Base-by-base conservation (phyloP, 345 rosid genomes). In the Rubroshorea leprosula region DNA sequence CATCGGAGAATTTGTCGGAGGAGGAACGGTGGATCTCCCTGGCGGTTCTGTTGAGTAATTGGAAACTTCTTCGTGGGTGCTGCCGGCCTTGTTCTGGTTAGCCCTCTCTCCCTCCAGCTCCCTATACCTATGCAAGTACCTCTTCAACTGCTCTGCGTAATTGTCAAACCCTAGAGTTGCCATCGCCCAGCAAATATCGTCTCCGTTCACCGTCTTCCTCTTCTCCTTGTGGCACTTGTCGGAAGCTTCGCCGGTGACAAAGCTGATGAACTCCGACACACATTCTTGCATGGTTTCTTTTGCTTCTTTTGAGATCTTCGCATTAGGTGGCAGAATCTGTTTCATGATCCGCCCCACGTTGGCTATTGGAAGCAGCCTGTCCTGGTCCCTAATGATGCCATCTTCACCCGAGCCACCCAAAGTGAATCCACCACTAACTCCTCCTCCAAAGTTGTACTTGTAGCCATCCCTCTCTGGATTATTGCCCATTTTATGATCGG, bases 231-330 rank as follows among this genome's bases (percentile, higher is more conserved):
- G 85, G 26, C 90, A 84, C 64, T 70, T 81, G 43, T 79, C 85
- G 0, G 90, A 84, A 21, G 90, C 90, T 58, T 84, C 90, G 5
- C 85, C 90, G 0, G 87, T 84, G 15, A 84, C 83, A 26, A 84
- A 84, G 78, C 90, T 81, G 12, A 84, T 81, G 72, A 84, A 84
- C 82, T 84, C 90, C 6, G 90, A 84, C 1, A 79, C 90, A 23
- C 90, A 81, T 63, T 84, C 90, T 70, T 84, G 90, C 87, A 81
- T 84, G 23, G 90, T 84, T 62, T 81, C 90, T 64, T 84, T 84
- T 0, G 85, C 83, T 74, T 84, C 90, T 72, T 84, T 84, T 0
- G 90, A 81, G 70, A 84, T 76, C 74, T 84, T 84, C 0, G 87
- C 87, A 24, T 81, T 84, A 1, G 80, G 73, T 23, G 90, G 90